A percentile compares a stretch with the other conserved stretches of the same genome.
Conservation (phyloP, 495 filamentous ascomycete genomes). For the Aspergillus hancockii region DNA sequence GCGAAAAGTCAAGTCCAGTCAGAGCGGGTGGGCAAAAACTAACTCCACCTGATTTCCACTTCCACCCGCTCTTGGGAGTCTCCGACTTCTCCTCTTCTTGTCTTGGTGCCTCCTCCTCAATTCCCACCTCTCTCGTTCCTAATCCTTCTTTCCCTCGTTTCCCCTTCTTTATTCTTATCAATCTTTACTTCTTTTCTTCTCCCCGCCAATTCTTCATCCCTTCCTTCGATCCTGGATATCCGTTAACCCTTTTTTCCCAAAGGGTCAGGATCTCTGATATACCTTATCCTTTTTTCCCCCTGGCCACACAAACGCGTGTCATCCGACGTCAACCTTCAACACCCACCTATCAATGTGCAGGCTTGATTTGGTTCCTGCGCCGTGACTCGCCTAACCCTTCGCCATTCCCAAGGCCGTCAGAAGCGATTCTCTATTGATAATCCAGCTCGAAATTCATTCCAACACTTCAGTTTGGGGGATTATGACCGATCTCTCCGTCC, state of each 20-base stretch:
- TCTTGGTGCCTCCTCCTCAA: constrained; percentile 6
- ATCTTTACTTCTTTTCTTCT: constrained; percentile 10
- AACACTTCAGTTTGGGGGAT: constrained; percentile 12
- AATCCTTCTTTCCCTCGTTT: constrained; percentile 12
- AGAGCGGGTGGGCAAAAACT: neutral
- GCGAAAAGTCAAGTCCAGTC: constrained; percentile 3
- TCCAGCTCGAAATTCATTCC: neutral
- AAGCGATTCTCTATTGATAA: neutral
- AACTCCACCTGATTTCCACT: neutral
- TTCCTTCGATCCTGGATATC: constrained; percentile 6
- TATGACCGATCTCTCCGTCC: constrained; percentile 31
- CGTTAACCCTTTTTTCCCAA: constrained; percentile 5
- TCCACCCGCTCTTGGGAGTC: constrained; percentile 3
- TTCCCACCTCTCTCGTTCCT: constrained; percentile 14
- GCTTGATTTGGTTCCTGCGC: constrained; percentile 11
- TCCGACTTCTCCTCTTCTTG: constrained; percentile 8
- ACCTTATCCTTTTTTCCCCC: neutral
- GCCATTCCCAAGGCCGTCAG: neutral
- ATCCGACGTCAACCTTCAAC: constrained; percentile 19
- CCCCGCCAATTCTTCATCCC: constrained; percentile 11
- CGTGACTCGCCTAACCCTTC: constrained; percentile 12
- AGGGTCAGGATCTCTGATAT: neutral
- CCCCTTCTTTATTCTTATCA: constrained; percentile 1
- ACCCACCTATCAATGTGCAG: constrained; percentile 13
- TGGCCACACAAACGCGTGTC: constrained; percentile 25